These are phyloP conservation scores for Raffaelea ambrosiae DNA, from an alignment of 2,329 filamentous ascomycete genomes.

Conservation along the genomic window DNA sequence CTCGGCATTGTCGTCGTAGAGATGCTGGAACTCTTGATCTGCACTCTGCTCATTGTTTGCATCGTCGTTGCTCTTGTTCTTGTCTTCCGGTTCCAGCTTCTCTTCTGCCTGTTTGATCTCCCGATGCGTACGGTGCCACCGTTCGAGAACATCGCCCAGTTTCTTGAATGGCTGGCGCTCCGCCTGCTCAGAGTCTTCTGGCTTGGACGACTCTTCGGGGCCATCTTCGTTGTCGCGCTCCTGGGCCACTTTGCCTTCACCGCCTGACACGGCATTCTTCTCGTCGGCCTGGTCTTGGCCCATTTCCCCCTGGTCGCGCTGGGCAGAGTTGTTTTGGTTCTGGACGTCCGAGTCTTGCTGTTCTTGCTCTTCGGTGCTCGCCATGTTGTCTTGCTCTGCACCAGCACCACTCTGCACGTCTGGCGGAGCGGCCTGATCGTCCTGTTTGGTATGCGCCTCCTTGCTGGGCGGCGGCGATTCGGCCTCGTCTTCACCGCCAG, in stretches of 20 bases:
- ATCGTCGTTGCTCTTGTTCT: constrained; percentile 19
- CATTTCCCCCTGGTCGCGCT: constrained; percentile 58
- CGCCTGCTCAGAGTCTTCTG: constrained; percentile 19
- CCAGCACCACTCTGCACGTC: constrained; percentile 58
- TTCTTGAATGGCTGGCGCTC: constrained; percentile 77
- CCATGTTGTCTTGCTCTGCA: constrained; percentile 50
- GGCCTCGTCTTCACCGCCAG: constrained; percentile 40
- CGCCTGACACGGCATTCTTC: constrained; percentile 42
- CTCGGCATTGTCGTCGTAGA: constrained; percentile 71
- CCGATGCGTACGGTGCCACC: constrained; percentile 82
- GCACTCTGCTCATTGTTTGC: constrained; percentile 57
- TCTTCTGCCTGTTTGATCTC: constrained; percentile 59
- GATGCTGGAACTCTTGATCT: constrained; percentile 84
- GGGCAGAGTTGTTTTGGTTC: constrained; percentile 43
- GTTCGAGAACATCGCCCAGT: constrained; percentile 83
- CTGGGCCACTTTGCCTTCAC: constrained; percentile 46
- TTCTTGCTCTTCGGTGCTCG: constrained; percentile 12
- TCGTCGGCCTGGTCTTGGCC: constrained; percentile 57
- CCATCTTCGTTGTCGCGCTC: constrained; percentile 38
- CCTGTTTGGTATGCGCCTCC: constrained; percentile 44
- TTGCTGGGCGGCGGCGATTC: constrained; percentile 20
- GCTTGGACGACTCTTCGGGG: constrained; percentile 26
- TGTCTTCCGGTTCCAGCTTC: constrained; percentile 40
- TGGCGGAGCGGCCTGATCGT: constrained; percentile 55
- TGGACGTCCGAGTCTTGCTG: constrained; percentile 3